These are phyloP conservation scores for Helotiales sp. DNA, from an alignment of 2,329 filamentous ascomycete genomes.

Conservation along the genomic window DNA sequence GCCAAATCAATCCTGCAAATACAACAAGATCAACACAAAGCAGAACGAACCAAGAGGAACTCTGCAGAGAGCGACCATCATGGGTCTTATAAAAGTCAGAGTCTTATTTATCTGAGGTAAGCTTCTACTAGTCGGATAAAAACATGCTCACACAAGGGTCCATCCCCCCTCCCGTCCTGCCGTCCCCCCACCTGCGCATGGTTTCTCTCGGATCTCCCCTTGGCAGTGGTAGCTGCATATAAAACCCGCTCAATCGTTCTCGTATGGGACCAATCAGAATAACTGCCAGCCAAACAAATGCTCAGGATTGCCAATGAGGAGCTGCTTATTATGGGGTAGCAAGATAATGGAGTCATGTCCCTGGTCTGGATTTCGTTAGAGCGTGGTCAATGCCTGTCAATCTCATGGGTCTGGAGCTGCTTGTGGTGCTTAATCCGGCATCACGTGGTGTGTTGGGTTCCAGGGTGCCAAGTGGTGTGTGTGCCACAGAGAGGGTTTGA, in stretches of 20 bases:
- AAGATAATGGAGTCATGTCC: not conserved
- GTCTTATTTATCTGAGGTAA: too few species aligned
- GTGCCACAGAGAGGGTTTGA: not conserved
- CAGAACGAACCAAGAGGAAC: too few species aligned
- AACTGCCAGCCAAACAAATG: not conserved
- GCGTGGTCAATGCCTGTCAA: too few species aligned
- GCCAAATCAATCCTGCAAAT: not conserved
- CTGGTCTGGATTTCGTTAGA: not conserved
- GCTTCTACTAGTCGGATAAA: not conserved
- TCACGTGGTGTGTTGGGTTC: not conserved
- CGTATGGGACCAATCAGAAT: not conserved
- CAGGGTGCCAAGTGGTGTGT: not conserved
- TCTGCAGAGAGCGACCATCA: too few species aligned
- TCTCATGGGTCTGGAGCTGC: not conserved
- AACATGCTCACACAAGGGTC: not conserved
- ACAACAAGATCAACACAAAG: not conserved
- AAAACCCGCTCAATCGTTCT: constrained; percentile 5
- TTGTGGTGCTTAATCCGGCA: not conserved
- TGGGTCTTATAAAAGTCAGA: not conserved
- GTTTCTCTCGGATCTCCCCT: not conserved
- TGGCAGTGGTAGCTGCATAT: not conserved
- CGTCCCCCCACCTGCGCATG: not conserved
- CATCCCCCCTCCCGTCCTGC: too few species aligned
- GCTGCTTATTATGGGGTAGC: not conserved
- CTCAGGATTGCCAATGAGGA: not conserved